Evolutionary conservation across 1,284 basidiomycete genomes (phyloP), one percentile per base, ranked within the genome.

Genomic region (Ustilago nuda): DNA sequence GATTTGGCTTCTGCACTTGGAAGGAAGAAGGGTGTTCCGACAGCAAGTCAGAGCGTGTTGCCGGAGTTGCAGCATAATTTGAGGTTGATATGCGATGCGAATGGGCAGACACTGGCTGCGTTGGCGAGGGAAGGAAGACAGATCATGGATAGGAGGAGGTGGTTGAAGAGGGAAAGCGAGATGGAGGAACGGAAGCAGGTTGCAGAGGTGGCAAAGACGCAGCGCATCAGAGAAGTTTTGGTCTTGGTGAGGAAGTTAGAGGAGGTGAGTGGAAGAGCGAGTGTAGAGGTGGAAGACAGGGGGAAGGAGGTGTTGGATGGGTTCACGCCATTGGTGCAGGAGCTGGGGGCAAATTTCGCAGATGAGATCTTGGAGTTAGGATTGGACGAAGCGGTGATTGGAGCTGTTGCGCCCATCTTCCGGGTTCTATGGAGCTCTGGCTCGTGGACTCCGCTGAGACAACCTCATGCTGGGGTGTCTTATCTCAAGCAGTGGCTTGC

Each of bases 11-110:
- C 67, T 13, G 82, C 80, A 8, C 61, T 84, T 2, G 72, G 76
- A 0, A 33, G 46, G 13, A 69, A 75, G 15, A 69, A 75, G 15
- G 72, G 65, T 2, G 50, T 65, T 27, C 71, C 65, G 3, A 60
- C 68, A 11, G 54, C 61, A 4, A 51, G 13, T 3, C 70, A 70
- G 12, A 50, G 48, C 30, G 48, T 50, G 8, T 90, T 99, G 73
- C 95, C 96, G 0, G 97, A 99, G 88, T 91, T 99, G 19, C 91
- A 95, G 39, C 95, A 99, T 85, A 99, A 99, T 85, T 87, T 99
- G 32, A 90, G 92, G 7, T 89, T 98, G 50, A 93, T 99, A 51
- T 89, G 91, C 3, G 93, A 95, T 53, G 89, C 91, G 1, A 92
- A 93, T 76, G 93, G 92, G 75, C 90, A 89, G 32, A 93, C 95